Evolutionary conservation across 768 basidiomycete genomes (phyloP).

Genomic region (Boletus insuetus): DNA sequence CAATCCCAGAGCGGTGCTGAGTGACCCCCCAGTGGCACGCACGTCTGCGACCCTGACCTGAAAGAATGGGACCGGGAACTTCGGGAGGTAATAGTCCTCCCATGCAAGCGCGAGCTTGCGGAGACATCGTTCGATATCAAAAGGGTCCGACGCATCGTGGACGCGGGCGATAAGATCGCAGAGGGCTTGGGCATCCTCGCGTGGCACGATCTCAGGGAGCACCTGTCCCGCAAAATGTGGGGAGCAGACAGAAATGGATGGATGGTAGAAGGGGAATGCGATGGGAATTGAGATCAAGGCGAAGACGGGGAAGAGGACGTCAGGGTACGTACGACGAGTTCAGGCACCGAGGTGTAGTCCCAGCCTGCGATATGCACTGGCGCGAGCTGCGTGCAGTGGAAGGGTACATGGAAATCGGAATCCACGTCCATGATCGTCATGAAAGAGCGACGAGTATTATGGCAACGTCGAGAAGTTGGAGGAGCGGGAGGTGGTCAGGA

Average conservation of each 20-base stretch:
- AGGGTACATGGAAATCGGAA: constrained; percentile 26
- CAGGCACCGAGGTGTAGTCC: constrained; percentile 26
- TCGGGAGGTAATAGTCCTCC: constrained; percentile 33
- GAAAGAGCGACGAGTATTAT: neutral
- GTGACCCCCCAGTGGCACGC: constrained; percentile 29
- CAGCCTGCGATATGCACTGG: constrained; percentile 27
- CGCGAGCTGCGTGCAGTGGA: constrained; percentile 29
- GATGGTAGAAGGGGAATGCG: neutral
- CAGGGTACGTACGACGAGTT: constrained; percentile 24
- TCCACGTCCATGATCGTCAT: constrained; percentile 21
- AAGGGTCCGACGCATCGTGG: constrained; percentile 15
- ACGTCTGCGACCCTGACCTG: constrained; percentile 33
- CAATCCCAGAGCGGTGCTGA: constrained; percentile 28
- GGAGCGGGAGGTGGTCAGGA: neutral
- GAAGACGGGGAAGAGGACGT: neutral
- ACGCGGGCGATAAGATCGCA: constrained; percentile 14
- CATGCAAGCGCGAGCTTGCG: constrained; percentile 29
- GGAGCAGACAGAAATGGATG: neutral
- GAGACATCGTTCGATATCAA: constrained; percentile 20
- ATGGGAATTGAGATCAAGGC: neutral
- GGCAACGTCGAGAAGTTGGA: neutral
- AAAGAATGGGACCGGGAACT: constrained; percentile 30
- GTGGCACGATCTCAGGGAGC: constrained; percentile 20
- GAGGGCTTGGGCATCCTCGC: constrained; percentile 22
- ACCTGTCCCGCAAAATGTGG: constrained; percentile 9